Evolutionary conservation across 139 green algal species (phyloP), one percentile per base, ranked within the genome.

Genomic region (Chlamydomonas eustigma): DNA sequence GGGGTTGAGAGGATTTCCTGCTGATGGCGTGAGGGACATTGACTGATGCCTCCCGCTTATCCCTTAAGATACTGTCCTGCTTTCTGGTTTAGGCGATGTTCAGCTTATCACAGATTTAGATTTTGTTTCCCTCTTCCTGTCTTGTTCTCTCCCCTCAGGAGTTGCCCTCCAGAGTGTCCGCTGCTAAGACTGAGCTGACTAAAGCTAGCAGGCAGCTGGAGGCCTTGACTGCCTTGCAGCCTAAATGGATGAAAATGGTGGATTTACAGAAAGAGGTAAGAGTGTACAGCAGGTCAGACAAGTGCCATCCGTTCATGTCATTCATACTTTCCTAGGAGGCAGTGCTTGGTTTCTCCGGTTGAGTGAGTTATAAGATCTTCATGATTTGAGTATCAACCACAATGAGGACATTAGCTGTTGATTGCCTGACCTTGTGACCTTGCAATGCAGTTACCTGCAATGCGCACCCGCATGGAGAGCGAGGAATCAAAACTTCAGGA

Each of bases 191-290:
- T 70, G 25, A 24, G 28, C 68, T 51, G 37, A 52, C 68, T 64
- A 37, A 75, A 37, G 63, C 32, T 35, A 33, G 63, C 33, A 51
- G 31, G 36, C 66, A 73, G 31, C n/a, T 73, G 58, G 33, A 8
- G 2, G 37, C 65, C 4, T 66, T 71, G 38, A 37, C 65, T 31
- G 36, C 8, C 4, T 39, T 80, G 65, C 75, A 75, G 39, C 38
- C 64, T n/a, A 6, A 51, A 37, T 71, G 63, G 74, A 36, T 24
- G 1, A 78, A 73, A 63, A 28, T 73, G 37, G 35, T 24, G 4
- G 74, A 66, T 4, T 38, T 78, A 31, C 24, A 73, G 58, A 34
- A n/a, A 8, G 28, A 39, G 35, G 36, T 51, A 63, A 18, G 51
- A 3, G 32, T 3, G 18, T 58, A 75, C 37, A 18, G 44, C 12